A percentile compares a stretch with the other conserved stretches of the same genome.
Evolutionary conservation across 345 rosid species (phyloP).

Genomic region (Aethionema arabicum): DNA sequence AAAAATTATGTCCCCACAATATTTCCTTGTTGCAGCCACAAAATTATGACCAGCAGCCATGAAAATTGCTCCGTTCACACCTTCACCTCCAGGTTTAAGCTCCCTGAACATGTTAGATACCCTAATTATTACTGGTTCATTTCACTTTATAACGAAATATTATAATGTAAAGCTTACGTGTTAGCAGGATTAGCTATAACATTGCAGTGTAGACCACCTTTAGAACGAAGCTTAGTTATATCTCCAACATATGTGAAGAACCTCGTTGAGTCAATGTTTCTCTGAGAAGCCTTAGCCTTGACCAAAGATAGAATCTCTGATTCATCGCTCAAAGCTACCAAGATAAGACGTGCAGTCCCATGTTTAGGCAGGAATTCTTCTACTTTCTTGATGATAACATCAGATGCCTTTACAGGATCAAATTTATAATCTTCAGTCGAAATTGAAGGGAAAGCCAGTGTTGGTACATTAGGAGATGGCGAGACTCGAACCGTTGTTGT

Average conservation of each 20-base stretch:
- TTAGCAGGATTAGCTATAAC: conserved; percentile 92
- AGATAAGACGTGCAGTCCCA: conserved; percentile 66
- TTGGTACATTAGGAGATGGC: conserved; percentile 41
- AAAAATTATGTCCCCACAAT: conserved; percentile 47
- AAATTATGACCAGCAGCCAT: conserved; percentile 72
- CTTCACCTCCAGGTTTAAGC: conserved; percentile 93
- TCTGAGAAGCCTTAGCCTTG: conserved; percentile 61
- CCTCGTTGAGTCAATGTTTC: conserved; percentile 57
- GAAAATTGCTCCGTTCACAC: conserved; percentile 84
- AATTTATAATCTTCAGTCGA: conserved; percentile 90
- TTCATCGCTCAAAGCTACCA: conserved; percentile 69
- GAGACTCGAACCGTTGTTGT: conserved; percentile 22
- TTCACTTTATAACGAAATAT: conserved; percentile 4
- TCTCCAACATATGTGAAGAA: conserved; percentile 89
- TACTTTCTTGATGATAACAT: conserved; percentile 74
- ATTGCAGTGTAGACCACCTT: conserved; percentile 65
- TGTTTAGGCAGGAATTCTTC: conserved; percentile 67
- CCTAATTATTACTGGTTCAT: not conserved
- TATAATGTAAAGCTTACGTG: conserved; percentile 59
- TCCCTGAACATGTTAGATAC: conserved; percentile 52
- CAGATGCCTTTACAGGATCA: conserved; percentile 70
- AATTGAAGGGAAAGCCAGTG: conserved; percentile 87
- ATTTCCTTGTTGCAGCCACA: conserved; percentile 62
- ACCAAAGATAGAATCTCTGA: conserved; percentile 81
- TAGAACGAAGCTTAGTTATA: conserved; percentile 67